Conservation (phyloP, 2,329 filamentous ascomycete genomes). For the Colletotrichum sp. region DNA sequence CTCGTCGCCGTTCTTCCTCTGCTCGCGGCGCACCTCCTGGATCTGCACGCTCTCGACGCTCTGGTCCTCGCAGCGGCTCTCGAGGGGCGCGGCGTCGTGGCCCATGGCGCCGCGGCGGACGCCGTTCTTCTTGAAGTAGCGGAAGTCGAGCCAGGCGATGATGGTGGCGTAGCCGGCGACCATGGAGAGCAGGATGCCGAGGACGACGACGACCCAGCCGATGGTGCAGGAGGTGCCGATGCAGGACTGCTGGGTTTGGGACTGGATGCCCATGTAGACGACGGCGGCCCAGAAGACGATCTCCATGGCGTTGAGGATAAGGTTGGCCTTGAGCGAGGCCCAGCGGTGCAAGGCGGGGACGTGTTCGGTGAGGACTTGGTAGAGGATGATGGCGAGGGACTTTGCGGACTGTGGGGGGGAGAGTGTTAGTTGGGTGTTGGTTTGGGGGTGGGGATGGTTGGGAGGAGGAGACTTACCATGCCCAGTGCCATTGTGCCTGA, state of each 20-base stretch:
- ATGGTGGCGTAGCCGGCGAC: constrained; percentile 2
- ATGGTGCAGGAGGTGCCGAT: constrained; percentile 13
- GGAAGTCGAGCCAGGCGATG: constrained; percentile 14
- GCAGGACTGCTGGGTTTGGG: not conserved
- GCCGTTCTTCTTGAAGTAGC: not conserved
- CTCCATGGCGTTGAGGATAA: constrained; percentile 45
- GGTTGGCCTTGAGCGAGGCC: constrained; percentile 43
- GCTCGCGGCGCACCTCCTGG: not conserved
- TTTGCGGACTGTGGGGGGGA: constrained; percentile 33
- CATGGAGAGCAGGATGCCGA: constrained; percentile 9
- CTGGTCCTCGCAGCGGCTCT: not conserved
- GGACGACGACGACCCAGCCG: constrained; percentile 7
- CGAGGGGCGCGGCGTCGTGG: not conserved
- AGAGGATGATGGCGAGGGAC: constrained; percentile 42
- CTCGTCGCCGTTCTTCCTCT: not conserved
- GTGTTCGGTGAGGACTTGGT: constrained; percentile 44
- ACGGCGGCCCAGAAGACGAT: constrained; percentile 44
- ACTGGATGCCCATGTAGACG: constrained; percentile 24
- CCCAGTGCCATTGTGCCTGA: constrained; percentile 11
- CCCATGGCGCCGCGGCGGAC: not conserved
- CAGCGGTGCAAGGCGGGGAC: constrained; percentile 34
- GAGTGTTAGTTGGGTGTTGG: not conserved
- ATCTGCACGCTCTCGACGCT: not conserved
- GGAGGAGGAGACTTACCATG: not conserved
- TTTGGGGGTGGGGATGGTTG: not conserved